phyloP scores from a whole-genome alignment of 2,329 filamentous ascomycete species.

The Rosellinia necatrix region DNA sequence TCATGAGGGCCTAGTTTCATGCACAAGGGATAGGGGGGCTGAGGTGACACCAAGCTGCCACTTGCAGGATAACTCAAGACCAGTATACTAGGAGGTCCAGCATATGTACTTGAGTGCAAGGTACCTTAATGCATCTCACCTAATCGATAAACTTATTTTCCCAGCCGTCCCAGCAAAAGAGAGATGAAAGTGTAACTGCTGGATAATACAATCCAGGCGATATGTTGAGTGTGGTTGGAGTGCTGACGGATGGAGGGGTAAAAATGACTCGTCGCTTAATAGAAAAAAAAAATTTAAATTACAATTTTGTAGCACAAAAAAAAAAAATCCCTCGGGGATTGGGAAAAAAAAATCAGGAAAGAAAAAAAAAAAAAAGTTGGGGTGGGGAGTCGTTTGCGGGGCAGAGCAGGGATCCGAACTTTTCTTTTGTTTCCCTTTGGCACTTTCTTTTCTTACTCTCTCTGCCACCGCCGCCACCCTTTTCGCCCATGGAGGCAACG shows the following conservation, averaged over 20 bases:
- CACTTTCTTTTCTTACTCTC: background rate
- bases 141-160: conserved; percentile 22
- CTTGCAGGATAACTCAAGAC: too few relatives aligned
- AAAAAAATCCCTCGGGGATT: conserved; percentile 24
- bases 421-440: conserved; percentile 1
- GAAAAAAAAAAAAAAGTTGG: conserved; percentile 20
- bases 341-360: conserved; percentile 13
- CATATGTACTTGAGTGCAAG: too few relatives aligned
- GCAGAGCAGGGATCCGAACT: conserved; percentile 27
- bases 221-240: background rate
- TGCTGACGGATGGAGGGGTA: background rate
- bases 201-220: background rate
- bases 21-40: conserved; percentile 22
- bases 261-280: conserved; percentile 1
- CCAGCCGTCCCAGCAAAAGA: background rate
- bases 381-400: conserved; percentile 32
- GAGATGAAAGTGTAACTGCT: background rate
- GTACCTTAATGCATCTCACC: conserved; percentile 1
- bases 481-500: background rate
- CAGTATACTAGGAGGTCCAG: too few relatives aligned
- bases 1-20: conserved; percentile 17
- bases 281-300: background rate
- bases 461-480: background rate
- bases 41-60: conserved; percentile 17
- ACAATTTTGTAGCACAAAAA: background rate